phyloP scores from a whole-genome alignment of 2,329 filamentous ascomycete species.

The Hansfordia pulvinata region DNA sequence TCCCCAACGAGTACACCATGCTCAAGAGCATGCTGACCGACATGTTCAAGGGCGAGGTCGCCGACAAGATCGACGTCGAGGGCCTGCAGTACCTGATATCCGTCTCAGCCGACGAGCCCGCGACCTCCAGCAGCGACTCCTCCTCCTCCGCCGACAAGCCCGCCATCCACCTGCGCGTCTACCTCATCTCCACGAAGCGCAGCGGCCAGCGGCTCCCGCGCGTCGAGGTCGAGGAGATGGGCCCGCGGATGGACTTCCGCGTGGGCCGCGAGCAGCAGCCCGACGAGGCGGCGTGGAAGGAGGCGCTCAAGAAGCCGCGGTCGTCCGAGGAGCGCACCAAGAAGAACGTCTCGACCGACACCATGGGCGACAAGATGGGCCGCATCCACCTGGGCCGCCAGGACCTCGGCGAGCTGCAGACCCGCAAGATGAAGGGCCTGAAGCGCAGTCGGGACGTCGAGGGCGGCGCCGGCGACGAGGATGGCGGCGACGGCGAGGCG shows the following conservation, averaged over 20 bases:
- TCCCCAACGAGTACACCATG: conserved; percentile 66
- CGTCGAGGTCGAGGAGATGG: conserved; percentile 91
- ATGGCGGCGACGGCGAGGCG: conserved; percentile 27
- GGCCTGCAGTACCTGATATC: conserved; percentile 85
- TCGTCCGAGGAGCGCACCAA: conserved; percentile 64
- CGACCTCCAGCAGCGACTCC: conserved; percentile 23
- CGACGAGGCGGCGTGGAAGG: conserved; percentile 69
- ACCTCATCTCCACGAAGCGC: conserved; percentile 75
- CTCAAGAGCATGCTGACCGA: conserved; percentile 81
- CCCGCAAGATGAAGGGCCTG: conserved; percentile 97
- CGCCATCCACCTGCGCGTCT: conserved; percentile 58
- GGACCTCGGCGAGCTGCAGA: conserved; percentile 77
- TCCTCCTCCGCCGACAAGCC: too few species aligned
- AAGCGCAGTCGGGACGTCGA: conserved; percentile 64
- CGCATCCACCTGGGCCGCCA: conserved; percentile 85
- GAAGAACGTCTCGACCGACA: conserved; percentile 91
- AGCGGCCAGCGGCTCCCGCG: conserved; percentile 78
- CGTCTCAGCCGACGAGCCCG: conserved; percentile 58
- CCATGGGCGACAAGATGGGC: conserved; percentile 92
- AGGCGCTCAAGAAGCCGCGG: conserved; percentile 78
- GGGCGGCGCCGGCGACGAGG: conserved; percentile 35
- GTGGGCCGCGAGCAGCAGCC: conserved; percentile 70
- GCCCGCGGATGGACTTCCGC: conserved; percentile 83
- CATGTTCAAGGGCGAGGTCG: conserved; percentile 72
- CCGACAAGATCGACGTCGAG: conserved; percentile 81